Conservation (phyloP, 73 alveolate species). For the Tetrahymena elliotti region DNA sequence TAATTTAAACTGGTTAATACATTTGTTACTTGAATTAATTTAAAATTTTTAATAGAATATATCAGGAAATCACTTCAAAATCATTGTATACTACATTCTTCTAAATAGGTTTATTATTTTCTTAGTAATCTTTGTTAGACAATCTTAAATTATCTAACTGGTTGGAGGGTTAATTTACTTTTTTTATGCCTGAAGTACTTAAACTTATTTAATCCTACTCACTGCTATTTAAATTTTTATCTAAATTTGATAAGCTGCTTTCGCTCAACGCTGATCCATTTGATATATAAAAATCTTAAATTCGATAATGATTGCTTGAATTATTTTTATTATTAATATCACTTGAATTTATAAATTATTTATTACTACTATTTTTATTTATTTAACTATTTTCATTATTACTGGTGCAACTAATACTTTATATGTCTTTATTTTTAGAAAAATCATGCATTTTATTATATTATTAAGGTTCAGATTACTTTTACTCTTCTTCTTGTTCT, state of each 20-base stretch:
- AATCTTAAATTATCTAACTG: neutral
- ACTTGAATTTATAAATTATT: neutral
- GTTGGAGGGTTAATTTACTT: neutral
- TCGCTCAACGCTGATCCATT: neutral
- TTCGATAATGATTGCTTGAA: neutral
- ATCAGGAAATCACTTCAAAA: neutral
- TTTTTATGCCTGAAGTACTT: neutral
- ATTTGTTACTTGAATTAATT: neutral
- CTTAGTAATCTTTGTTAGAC: neutral
- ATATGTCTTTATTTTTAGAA: neutral
- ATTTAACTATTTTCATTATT: neutral
- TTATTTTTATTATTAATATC: neutral
- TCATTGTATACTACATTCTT: neutral
- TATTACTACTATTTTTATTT: neutral
- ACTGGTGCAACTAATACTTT: too few relatives aligned
- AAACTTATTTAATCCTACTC: neutral
- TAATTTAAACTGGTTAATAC: neutral
- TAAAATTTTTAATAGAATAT: neutral
- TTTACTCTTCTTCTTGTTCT: neutral
- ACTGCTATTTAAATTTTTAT: neutral
- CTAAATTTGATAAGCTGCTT: neutral
- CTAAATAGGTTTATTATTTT: neutral
- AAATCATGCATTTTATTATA: neutral
- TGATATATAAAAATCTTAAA: neutral
- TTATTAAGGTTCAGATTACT: neutral